Evolutionary conservation across 768 basidiomycete genomes (phyloP), one percentile per base, ranked within the genome.

Genomic region (Trametes cubensis): DNA sequence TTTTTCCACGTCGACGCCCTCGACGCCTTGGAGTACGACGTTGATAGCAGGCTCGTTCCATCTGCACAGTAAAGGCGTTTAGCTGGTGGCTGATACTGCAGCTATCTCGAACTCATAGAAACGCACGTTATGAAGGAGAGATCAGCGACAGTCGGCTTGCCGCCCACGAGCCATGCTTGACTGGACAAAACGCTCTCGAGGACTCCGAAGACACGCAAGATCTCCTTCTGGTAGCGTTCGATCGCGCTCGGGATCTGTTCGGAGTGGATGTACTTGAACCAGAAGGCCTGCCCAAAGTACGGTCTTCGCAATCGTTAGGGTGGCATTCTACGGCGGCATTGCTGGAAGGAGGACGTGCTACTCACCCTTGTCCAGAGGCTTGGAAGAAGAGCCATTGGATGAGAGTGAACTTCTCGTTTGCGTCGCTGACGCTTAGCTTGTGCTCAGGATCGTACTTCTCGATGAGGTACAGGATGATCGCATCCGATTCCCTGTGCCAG

Each of bases 381-480:
- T 68, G 62, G 65, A 78, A 80, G 70, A 78, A 77, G 53, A 80
- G 75, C 79, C 77, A 79, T 62, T 74, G 75, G 23, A 75, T 59
- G 42, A 55, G 60, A 18, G 28, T 6, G 15, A 26, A 41, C 41
- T 59, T 52, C 17, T 64, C 63, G 8, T 60, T 34, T 10, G 34
- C 34, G 10, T 34, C 28, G 28, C 28, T 28, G 28, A 63, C 63
- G 28, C 61, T 66, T 48, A 71, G 46, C 69, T 76, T 77, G 71
- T 72, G 66, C 23, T 79, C 77, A n/a, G 57, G 66, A 68, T 83
- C 82, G 66, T 80, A 81, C 51, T 73, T 70, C 62, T 79, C 76
- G n/a, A 69, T 70, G 41, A 82, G 69, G 69, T 79, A 81, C 10
- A 77, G 61, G 46, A 80, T 58, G 63, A 81, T 79, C 51, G 79